Evolutionary conservation across 2,329 filamentous ascomycete species (phyloP).

Genomic region (Aaosphaeria pasadenensis): DNA sequence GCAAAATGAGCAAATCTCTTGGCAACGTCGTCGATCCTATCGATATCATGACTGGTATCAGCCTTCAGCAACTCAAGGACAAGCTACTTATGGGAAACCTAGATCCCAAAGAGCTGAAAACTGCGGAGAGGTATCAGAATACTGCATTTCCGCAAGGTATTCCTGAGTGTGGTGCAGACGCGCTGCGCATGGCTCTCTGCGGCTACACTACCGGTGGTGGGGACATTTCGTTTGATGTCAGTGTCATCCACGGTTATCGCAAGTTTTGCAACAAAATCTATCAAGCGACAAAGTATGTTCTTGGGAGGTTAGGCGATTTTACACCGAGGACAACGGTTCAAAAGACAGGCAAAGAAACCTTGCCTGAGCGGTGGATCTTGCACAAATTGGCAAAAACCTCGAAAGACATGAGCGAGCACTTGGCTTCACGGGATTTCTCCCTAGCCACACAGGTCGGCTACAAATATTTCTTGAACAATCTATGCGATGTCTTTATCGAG

Average conservation of each 20-base stretch:
- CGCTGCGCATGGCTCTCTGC: constrained; percentile 84
- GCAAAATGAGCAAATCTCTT: constrained; percentile 96
- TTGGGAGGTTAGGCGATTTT: constrained; percentile 71
- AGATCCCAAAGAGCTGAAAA: constrained; percentile 76
- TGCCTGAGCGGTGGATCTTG: constrained; percentile 69
- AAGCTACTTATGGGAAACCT: constrained; percentile 83
- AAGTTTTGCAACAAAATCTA: constrained; percentile 98
- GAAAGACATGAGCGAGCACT: constrained; percentile 67
- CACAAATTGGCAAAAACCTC: constrained; percentile 74
- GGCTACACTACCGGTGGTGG: constrained; percentile 76
- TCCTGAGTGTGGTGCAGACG: constrained; percentile 89
- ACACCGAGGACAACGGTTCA: constrained; percentile 53
- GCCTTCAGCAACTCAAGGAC: constrained; percentile 71
- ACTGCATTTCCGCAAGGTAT: constrained; percentile 87
- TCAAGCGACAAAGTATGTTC: constrained; percentile 83
- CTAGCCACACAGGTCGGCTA: constrained; percentile 68
- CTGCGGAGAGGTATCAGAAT: constrained; percentile 90
- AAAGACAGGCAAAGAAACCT: constrained; percentile 60
- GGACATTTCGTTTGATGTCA: constrained; percentile 85
- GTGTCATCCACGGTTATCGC: constrained; percentile 88
- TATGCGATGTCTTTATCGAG: constrained; percentile 83
- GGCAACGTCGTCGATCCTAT: constrained; percentile 94
- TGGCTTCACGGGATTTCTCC: constrained; percentile 69
- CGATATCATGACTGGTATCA: constrained; percentile 69
- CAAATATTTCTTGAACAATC: constrained; percentile 74